A percentile compares a stretch with the other conserved stretches of the same genome.
phyloP scores from a whole-genome alignment of 1,284 basidiomycete genomes.

The Sparassis latifolia region DNA sequence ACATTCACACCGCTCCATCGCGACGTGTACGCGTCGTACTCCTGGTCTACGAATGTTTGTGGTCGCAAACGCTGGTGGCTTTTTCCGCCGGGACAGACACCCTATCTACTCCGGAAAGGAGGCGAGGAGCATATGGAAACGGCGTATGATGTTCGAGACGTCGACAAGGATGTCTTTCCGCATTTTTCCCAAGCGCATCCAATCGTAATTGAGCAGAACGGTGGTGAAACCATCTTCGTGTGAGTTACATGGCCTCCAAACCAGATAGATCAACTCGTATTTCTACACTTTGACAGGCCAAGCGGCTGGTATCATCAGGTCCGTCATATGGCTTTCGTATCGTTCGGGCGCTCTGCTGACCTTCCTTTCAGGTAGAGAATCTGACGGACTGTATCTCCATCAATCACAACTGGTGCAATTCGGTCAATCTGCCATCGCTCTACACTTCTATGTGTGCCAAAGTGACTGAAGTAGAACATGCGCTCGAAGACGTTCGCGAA shows the following conservation, averaged over 20 bases:
- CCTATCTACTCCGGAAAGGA: slow-evolving; percentile 18
- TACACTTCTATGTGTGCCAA: slow-evolving; percentile 26
- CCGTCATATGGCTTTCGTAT: not conserved
- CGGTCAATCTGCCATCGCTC: slow-evolving; percentile 24
- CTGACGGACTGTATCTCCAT: slow-evolving; percentile 26
- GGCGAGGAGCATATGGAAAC: slow-evolving; percentile 16
- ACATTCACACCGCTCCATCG: slow-evolving; percentile 27
- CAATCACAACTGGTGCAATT: slow-evolving; percentile 30
- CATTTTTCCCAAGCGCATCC: slow-evolving; percentile 14
- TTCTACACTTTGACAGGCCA: slow-evolving; percentile 12
- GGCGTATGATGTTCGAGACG: slow-evolving; percentile 22
- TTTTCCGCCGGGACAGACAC: slow-evolving; percentile 23
- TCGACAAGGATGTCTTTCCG: slow-evolving; percentile 16
- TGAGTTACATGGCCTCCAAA: slow-evolving; percentile 4
- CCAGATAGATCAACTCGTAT: not conserved
- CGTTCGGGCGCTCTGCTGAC: not conserved
- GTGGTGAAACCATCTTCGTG: slow-evolving; percentile 28
- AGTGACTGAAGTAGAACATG: slow-evolving; percentile 23
- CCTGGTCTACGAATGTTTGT: slow-evolving; percentile 27
- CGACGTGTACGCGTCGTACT: slow-evolving; percentile 28
- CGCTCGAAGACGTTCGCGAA: slow-evolving; percentile 25
- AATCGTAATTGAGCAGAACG: slow-evolving; percentile 22
- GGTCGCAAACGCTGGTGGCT: slow-evolving; percentile 29
- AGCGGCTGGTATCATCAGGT: slow-evolving; percentile 29
- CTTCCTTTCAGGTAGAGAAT: slow-evolving; percentile 20